Conservation (phyloP, 371 early-diverging fungal genomes). For the Mucor sp. region DNA sequence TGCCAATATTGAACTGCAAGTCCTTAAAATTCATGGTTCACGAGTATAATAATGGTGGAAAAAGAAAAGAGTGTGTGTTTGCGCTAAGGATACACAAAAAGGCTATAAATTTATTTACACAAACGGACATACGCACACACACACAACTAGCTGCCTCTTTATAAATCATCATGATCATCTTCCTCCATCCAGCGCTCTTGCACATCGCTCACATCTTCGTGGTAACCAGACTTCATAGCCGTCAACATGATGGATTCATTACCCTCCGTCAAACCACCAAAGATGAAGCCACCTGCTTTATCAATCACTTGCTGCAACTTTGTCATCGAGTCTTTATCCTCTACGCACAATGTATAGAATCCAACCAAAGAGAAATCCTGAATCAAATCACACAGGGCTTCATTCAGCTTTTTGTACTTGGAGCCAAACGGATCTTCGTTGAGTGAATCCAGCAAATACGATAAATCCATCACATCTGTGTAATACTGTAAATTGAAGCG, state of each 20-base stretch:
- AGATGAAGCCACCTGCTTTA: constrained; percentile 92
- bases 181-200: constrained; percentile 64
- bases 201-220: constrained; percentile 60
- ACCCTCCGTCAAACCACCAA: constrained; percentile 80
- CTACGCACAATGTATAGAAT: constrained; percentile 87
- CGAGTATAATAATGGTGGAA: not conserved
- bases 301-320: constrained; percentile 81
- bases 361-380: constrained; percentile 91
- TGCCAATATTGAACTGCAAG: constrained; percentile 37
- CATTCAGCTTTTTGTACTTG: constrained; percentile 75
- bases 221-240: constrained; percentile 58
- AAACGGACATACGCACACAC: not conserved
- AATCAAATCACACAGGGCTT: constrained; percentile 84
- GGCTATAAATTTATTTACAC: not conserved
- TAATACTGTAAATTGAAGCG: constrained; percentile 91
- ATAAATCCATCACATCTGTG: constrained; percentile 90
- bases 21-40: constrained; percentile 39
- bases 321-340: constrained; percentile 85
- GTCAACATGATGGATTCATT: constrained; percentile 78
- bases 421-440: constrained; percentile 70
- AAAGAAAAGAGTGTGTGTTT: not conserved
- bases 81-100: not conserved
- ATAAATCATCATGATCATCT: constrained; percentile 6
- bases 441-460: constrained; percentile 76
- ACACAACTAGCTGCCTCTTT: not conserved